A percentile compares a stretch with the other conserved stretches of the same genome.
phyloP scores from a whole-genome alignment of 2,329 filamentous ascomycete species.

The Talaromyces sp. region DNA sequence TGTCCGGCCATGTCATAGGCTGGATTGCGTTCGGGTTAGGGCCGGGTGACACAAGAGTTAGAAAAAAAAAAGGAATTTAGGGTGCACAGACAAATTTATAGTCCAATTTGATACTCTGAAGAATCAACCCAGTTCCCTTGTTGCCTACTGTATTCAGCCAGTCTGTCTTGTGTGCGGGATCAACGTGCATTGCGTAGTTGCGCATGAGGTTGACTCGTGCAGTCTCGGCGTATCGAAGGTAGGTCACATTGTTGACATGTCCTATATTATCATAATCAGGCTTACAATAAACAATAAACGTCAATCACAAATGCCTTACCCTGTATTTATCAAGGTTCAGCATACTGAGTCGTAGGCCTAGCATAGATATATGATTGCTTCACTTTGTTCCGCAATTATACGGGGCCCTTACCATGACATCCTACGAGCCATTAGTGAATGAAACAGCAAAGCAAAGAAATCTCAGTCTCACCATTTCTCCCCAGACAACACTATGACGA shows the following conservation, averaged over 20 bases:
- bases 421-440: slow-evolving; percentile 24
- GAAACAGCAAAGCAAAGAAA: neutral
- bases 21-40: slow-evolving; percentile 27
- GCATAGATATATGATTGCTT: neutral
- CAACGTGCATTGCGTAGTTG: slow-evolving; percentile 62
- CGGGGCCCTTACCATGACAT: slow-evolving; percentile 41
- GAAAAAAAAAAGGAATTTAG: neutral
- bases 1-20: slow-evolving; percentile 81
- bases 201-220: slow-evolving; percentile 73
- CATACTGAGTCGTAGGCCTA: neutral
- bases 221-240: slow-evolving; percentile 78
- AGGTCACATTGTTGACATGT: slow-evolving; percentile 84
- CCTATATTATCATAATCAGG: slow-evolving; percentile 38
- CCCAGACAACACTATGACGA: slow-evolving; percentile 69
- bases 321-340: neutral
- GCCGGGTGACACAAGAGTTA: neutral
- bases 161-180: slow-evolving; percentile 55
- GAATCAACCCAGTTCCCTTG: slow-evolving; percentile 65
- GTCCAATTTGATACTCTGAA: slow-evolving; percentile 74
- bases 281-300: neutral
- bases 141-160: slow-evolving; percentile 70
- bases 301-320: neutral
- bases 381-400: neutral
- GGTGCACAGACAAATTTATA: slow-evolving; percentile 71
- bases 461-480: slow-evolving; percentile 64